These are phyloP conservation scores for Oryza glumipatula DNA, from an alignment of 176 grass and related monocot species.

Conservation along the genomic window DNA sequence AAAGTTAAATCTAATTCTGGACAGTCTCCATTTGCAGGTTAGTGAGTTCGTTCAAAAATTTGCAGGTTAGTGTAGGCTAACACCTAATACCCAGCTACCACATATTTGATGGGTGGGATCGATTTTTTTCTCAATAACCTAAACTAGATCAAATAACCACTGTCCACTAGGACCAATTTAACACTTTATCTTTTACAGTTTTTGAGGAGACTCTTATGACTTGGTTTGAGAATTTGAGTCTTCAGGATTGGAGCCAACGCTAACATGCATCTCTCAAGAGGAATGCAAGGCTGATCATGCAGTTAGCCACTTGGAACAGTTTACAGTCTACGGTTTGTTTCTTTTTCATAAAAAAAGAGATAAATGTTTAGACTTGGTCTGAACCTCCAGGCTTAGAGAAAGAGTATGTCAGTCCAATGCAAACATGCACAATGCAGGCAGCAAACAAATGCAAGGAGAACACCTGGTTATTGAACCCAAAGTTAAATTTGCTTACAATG, in stretches of 20 bases:
- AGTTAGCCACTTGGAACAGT: background rate
- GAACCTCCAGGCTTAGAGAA: background rate
- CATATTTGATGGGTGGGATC: background rate
- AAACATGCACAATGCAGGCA: background rate
- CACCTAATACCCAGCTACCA: background rate
- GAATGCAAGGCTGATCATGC: background rate
- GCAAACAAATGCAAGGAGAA: slow-evolving; percentile 6
- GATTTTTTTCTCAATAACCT: too few relatives aligned
- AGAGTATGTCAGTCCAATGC: background rate
- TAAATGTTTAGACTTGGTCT: background rate
- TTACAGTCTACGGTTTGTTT: background rate
- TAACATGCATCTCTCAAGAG: background rate
- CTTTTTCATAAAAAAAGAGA: background rate
- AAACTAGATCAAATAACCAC: too few relatives aligned
- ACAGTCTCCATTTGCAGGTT: background rate
- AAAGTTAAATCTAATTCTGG: background rate
- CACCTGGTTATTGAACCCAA: background rate
- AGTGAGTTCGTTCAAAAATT: too few relatives aligned
- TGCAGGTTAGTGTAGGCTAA: background rate
- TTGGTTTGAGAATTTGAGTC: background rate
- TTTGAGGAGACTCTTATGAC: background rate
- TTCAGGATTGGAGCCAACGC: background rate
- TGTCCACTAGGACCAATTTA: too few relatives aligned
- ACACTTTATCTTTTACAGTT: too few relatives aligned
- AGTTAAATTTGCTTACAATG: background rate